A percentile compares a stretch with the other conserved stretches of the same genome.
Evolutionary conservation across 2,329 filamentous ascomycete genomes (phyloP).

Genomic region (Ceratocystis cacaofunesta): DNA sequence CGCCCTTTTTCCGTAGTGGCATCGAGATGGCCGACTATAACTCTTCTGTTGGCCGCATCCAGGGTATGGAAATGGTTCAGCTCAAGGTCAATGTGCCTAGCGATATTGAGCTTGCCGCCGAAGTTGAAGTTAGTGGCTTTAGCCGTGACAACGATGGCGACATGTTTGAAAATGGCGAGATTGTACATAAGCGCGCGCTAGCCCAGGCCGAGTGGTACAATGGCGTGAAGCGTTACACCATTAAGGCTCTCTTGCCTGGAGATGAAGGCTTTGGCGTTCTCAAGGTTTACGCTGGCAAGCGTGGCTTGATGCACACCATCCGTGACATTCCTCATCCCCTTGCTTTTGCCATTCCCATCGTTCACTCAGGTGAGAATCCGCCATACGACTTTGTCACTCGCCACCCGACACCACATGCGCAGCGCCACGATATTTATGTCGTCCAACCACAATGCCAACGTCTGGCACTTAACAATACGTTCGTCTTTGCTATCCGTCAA

Average conservation of each 20-base stretch:
- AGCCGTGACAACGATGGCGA: slow-evolving; percentile 78
- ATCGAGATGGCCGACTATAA: slow-evolving; percentile 80
- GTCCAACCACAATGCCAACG: slow-evolving; percentile 86
- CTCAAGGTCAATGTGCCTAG: slow-evolving; percentile 74
- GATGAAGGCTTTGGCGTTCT: slow-evolving; percentile 80
- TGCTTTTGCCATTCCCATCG: slow-evolving; percentile 75
- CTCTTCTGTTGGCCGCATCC: slow-evolving; percentile 69
- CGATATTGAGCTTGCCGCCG: slow-evolving; percentile 82
- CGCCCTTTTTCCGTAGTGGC: slow-evolving; percentile 71
- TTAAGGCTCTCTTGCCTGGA: slow-evolving; percentile 82
- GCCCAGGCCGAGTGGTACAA: slow-evolving; percentile 84
- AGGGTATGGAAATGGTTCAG: slow-evolving; percentile 87
- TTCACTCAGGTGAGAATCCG: slow-evolving; percentile 84
- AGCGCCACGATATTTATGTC: slow-evolving; percentile 91
- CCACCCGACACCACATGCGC: slow-evolving; percentile 94
- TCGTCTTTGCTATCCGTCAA: slow-evolving; percentile 90
- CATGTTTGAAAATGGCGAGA: slow-evolving; percentile 79
- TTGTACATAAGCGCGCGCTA: slow-evolving; percentile 70
- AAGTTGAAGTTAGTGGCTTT: slow-evolving; percentile 75
- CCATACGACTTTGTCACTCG: slow-evolving; percentile 84
- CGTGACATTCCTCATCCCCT: slow-evolving; percentile 90
- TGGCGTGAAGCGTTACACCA: slow-evolving; percentile 76
- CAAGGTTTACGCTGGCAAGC: slow-evolving; percentile 85
- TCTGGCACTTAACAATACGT: slow-evolving; percentile 88
- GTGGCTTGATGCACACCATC: slow-evolving; percentile 93